Percentiles rank a stretch among this genome's conserved stretches.
These are phyloP conservation scores for Cladosporium sphaerospermum DNA, from an alignment of 2,329 filamentous ascomycete genomes.

Conservation along the genomic window DNA sequence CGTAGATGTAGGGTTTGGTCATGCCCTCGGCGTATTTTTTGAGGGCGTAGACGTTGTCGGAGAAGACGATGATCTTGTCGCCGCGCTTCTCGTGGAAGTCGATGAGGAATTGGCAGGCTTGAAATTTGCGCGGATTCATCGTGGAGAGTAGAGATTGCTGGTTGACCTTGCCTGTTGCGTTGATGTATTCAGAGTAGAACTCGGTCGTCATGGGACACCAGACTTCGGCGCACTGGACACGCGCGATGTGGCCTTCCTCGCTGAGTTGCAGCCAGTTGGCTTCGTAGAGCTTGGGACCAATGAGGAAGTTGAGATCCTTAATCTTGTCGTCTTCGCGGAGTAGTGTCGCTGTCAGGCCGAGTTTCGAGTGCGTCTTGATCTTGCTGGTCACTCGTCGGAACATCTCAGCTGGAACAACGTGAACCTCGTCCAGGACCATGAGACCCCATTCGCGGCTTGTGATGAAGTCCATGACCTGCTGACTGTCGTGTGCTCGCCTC, in stretches of 20 bases:
- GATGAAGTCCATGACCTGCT: conserved; percentile 97
- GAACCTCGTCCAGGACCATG: conserved; percentile 95
- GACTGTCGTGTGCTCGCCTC: conserved; percentile 81
- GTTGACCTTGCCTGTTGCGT: conserved; percentile 53
- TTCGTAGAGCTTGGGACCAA: conserved; percentile 95
- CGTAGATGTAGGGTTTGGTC: conserved; percentile 84
- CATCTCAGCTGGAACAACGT: conserved; percentile 94
- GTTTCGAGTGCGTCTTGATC: conserved; percentile 91
- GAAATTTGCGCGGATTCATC: conserved; percentile 97
- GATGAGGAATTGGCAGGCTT: conserved; percentile 96
- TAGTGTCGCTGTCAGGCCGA: conserved; percentile 88
- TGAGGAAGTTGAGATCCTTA: conserved; percentile 91
- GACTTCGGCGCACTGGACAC: conserved; percentile 95
- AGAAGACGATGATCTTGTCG: conserved; percentile 98
- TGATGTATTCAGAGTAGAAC: conserved; percentile 91
- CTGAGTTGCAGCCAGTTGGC: conserved; percentile 99
- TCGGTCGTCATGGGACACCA: conserved; percentile 99
- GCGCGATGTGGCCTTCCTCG: conserved; percentile 92
- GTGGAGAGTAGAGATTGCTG: conserved; percentile 73
- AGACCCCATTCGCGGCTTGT: conserved; percentile 88
- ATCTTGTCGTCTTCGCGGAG: conserved; percentile 98
- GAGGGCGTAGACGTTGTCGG: conserved; percentile 91
- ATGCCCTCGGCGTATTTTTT: conserved; percentile 78
- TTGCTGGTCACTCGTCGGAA: conserved; percentile 89
- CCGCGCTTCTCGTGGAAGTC: conserved; percentile 92